Percentiles rank a stretch among this genome's conserved stretches.
Conservation (phyloP, 2,329 filamentous ascomycete genomes). For the Pleoardoris graminearum region DNA sequence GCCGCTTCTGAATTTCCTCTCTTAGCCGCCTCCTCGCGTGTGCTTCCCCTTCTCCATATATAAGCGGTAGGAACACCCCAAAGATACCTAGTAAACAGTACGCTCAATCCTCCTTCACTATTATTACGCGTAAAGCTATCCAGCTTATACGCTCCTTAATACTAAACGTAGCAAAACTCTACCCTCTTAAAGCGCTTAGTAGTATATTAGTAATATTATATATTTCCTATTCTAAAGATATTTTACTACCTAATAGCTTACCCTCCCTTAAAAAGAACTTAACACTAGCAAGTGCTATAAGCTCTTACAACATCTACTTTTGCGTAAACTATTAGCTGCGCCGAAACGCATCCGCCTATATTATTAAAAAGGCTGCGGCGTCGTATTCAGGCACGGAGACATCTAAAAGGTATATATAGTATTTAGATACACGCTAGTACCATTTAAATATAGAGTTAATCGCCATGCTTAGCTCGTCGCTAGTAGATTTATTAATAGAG, state of each 20-base stretch:
- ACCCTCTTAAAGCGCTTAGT: constrained; percentile 1
- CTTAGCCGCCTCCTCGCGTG: not conserved
- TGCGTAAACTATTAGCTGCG: not conserved
- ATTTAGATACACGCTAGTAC: constrained; percentile 1
- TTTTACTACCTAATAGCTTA: not conserved
- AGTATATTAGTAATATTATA: not conserved
- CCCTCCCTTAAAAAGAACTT: not conserved
- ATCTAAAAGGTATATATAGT: not conserved
- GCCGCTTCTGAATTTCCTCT: not conserved
- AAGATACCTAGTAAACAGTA: constrained; percentile 1
- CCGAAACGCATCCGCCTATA: not conserved
- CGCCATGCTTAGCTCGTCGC: not conserved
- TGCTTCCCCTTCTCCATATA: not conserved
- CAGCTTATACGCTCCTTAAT: not conserved
- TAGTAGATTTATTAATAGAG: not conserved
- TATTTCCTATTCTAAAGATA: not conserved
- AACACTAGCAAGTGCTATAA: not conserved
- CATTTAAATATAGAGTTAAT: constrained; percentile 7
- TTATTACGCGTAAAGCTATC: not conserved
- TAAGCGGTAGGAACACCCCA: not conserved
- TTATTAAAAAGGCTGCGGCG: not conserved
- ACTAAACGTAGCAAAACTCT: not conserved
- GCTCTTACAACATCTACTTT: not conserved
- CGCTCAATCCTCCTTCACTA: not conserved
- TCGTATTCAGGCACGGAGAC: not conserved